Evolutionary conservation across 1,284 basidiomycete species (phyloP).

Genomic region (Ganoderma boninense): DNA sequence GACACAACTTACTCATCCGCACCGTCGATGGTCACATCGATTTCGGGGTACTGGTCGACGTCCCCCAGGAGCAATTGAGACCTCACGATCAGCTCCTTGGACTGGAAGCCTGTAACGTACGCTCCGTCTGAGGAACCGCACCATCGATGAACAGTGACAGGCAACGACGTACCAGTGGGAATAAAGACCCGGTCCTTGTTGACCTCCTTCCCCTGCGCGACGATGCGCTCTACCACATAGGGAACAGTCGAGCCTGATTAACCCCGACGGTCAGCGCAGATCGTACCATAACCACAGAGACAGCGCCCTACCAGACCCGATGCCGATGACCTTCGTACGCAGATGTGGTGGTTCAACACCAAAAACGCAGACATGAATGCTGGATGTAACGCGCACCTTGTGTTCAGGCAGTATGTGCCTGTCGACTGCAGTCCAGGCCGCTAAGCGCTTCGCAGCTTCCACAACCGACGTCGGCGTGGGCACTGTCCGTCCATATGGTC

Average conservation of each 20-base stretch:
- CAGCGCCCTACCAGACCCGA: slow-evolving; percentile 76
- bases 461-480: slow-evolving; percentile 51
- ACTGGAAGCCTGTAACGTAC: slow-evolving; percentile 82
- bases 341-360: neutral
- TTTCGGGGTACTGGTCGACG: slow-evolving; percentile 87
- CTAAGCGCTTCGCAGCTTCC: slow-evolving; percentile 88
- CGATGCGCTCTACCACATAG: slow-evolving; percentile 95
- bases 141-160: too few relatives aligned
- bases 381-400: too few relatives aligned
- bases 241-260: slow-evolving; percentile 90
- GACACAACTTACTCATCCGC: slow-evolving; percentile 86
- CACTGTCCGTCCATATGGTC: slow-evolving; percentile 9
- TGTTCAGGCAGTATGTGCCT: slow-evolving; percentile 86
- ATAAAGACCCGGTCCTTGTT: slow-evolving; percentile 90
- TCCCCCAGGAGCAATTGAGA: slow-evolving; percentile 88
- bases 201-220: slow-evolving; percentile 80
- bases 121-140: neutral
- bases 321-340: slow-evolving; percentile 80
- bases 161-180: slow-evolving; percentile 73
- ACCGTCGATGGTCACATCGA: slow-evolving; percentile 97
- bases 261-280: neutral
- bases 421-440: slow-evolving; percentile 96
- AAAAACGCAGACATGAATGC: too few relatives aligned
- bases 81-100: slow-evolving; percentile 92
- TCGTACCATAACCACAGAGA: neutral